A percentile compares a stretch with the other conserved stretches of the same genome.
phyloP scores from a whole-genome alignment of 2,329 filamentous ascomycete species.

The Hypoxylon sp. region DNA sequence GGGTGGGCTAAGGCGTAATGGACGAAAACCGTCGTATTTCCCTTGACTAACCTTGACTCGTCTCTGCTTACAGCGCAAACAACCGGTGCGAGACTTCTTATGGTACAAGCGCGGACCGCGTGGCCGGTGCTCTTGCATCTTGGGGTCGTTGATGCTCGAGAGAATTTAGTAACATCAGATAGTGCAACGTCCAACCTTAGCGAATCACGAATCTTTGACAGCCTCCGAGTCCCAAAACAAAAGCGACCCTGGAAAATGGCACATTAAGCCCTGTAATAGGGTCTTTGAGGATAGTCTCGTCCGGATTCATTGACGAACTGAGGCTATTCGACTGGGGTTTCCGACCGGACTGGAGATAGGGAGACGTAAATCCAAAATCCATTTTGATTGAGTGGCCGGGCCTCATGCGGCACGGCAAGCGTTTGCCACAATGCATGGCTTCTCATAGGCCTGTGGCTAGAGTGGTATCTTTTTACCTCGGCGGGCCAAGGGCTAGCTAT shows the following conservation, averaged over 20 bases:
- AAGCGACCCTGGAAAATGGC: background rate
- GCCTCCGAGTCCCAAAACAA: background rate
- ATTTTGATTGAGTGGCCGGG: slow-evolving; percentile 27
- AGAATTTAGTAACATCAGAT: slow-evolving; percentile 7
- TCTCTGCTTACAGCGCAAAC: slow-evolving; percentile 53
- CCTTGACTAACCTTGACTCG: slow-evolving; percentile 51
- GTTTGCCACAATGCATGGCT: slow-evolving; percentile 30
- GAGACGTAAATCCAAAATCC: slow-evolving; percentile 8
- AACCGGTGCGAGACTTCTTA: slow-evolving; percentile 54
- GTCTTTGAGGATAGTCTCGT: slow-evolving; percentile 4
- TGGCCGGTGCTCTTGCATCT: slow-evolving; percentile 44
- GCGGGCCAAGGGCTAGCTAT: slow-evolving; percentile 19
- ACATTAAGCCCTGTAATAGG: background rate
- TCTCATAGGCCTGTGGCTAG: slow-evolving; percentile 20
- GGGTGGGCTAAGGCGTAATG: slow-evolving; percentile 7
- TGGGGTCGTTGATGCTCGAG: slow-evolving; percentile 40
- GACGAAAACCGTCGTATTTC: slow-evolving; percentile 9
- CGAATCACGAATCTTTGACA: slow-evolving; percentile 7
- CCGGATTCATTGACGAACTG: slow-evolving; percentile 10
- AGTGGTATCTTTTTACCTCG: slow-evolving; percentile 18
- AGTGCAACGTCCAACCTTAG: slow-evolving; percentile 2
- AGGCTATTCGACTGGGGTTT: slow-evolving; percentile 24
- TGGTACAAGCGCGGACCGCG: slow-evolving; percentile 55
- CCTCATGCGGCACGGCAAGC: slow-evolving; percentile 26
- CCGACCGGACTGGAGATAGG: slow-evolving; percentile 13